These are phyloP conservation scores for Elaeagnus macrophylla DNA, from an alignment of 306 rosid genomes.

Conservation along the genomic window DNA sequence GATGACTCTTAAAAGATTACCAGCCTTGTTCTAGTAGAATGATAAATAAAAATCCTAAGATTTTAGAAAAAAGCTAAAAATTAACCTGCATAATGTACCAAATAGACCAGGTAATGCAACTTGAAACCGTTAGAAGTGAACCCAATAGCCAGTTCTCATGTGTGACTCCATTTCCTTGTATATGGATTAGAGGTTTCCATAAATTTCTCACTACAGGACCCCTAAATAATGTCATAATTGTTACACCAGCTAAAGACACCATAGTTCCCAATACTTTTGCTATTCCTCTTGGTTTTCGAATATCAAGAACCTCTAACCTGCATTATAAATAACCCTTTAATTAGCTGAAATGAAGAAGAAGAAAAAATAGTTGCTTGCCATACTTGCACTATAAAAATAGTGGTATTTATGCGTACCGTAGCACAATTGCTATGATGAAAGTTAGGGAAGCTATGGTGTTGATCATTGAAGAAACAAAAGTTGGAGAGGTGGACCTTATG, in stretches of 20 bases:
- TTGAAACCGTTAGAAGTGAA: constrained; percentile 27
- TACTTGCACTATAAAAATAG: neutral
- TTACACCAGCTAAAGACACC: constrained; percentile 26
- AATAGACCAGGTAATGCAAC: constrained; percentile 40
- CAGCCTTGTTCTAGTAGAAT: too few species aligned
- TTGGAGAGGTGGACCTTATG: constrained; percentile 29
- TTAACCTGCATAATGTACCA: constrained; percentile 42
- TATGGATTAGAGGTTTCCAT: constrained; percentile 19
- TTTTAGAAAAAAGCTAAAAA: neutral
- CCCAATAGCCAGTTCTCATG: constrained; percentile 38
- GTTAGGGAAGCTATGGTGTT: constrained; percentile 32
- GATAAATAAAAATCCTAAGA: neutral
- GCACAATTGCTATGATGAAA: constrained; percentile 25
- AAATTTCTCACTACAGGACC: constrained; percentile 29
- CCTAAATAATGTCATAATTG: constrained; percentile 24
- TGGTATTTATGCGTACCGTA: constrained; percentile 13
- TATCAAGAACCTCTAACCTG: constrained; percentile 32
- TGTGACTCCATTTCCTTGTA: constrained; percentile 6
- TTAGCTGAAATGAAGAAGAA: too few species aligned
- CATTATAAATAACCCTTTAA: neutral
- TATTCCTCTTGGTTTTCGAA: constrained; percentile 29
- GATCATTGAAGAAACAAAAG: constrained; percentile 36
- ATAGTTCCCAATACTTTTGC: constrained; percentile 33
- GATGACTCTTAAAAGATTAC: too few species aligned
- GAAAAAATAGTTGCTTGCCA: neutral